These are phyloP conservation scores for Tolypocladium cylindrosporum DNA, from an alignment of 2,329 filamentous ascomycete species.

Conservation along the genomic window DNA sequence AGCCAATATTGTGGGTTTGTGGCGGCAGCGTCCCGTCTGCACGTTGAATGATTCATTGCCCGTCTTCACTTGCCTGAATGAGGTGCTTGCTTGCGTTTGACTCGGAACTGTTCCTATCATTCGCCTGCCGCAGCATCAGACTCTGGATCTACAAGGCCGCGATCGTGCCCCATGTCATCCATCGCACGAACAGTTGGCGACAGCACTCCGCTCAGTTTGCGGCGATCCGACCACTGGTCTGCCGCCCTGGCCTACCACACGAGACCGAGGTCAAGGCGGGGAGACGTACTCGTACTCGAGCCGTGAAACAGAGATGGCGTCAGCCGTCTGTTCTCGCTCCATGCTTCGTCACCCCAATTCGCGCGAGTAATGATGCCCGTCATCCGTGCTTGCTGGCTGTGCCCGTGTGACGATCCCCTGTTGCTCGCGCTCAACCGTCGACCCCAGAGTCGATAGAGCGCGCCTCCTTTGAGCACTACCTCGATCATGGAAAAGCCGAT, in stretches of 20 bases:
- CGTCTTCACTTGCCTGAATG: too few species aligned
- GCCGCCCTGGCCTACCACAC: neutral
- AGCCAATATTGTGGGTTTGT: neutral
- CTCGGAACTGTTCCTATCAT: too few species aligned
- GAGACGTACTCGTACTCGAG: too few species aligned
- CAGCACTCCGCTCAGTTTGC: too few species aligned
- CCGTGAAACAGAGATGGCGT: neutral
- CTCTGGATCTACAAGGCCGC: too few species aligned
- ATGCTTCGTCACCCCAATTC: neutral
- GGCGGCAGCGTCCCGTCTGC: neutral
- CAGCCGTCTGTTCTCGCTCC: neutral
- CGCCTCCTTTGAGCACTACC: neutral
- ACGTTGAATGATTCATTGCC: neutral
- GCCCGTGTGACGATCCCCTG: neutral
- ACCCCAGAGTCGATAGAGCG: neutral
- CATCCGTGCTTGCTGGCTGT: neutral
- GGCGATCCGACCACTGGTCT: too few species aligned
- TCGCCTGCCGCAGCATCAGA: too few species aligned
- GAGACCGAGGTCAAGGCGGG: neutral
- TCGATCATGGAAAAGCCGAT: neutral
- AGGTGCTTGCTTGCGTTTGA: too few species aligned
- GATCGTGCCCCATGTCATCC: too few species aligned
- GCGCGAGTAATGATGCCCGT: neutral
- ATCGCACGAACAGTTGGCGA: too few species aligned
- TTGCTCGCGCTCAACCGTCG: neutral